Evolutionary conservation across 331 rosid genomes (phyloP).

Genomic region (Arachis monticola): DNA sequence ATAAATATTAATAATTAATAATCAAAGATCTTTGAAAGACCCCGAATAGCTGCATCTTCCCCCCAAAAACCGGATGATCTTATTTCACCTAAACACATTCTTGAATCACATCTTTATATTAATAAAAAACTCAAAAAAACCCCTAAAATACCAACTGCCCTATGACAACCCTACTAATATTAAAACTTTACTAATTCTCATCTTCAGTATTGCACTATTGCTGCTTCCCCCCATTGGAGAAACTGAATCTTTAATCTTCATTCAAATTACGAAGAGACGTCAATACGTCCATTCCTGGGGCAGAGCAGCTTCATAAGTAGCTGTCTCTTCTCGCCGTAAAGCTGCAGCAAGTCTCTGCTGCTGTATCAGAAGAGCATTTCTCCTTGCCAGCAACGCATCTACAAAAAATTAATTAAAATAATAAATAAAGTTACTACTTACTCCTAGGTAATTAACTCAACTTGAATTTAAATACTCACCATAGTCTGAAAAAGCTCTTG

Average conservation of each 20-base stretch:
- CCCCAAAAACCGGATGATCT: slow-evolving; percentile 64
- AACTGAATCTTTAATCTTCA: slow-evolving; percentile 20
- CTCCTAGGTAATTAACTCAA: background rate
- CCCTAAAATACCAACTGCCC: slow-evolving; percentile 41
- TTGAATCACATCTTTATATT: slow-evolving; percentile 47
- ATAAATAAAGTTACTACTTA: too few relatives aligned
- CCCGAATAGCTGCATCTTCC: slow-evolving; percentile 49
- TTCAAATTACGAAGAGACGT: slow-evolving; percentile 11
- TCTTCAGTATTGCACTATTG: slow-evolving; percentile 15
- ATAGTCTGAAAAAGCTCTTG: slow-evolving; percentile 41
- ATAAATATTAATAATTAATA: slow-evolving; percentile 5
- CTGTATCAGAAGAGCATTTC: slow-evolving; percentile 56
- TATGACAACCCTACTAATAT: slow-evolving; percentile 42
- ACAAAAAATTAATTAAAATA: background rate
- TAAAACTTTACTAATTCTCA: slow-evolving; percentile 28
- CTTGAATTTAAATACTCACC: slow-evolving; percentile 43
- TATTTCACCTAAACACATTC: slow-evolving; percentile 62
- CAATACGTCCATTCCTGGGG: slow-evolving; percentile 94
- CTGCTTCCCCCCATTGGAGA: background rate
- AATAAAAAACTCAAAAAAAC: background rate
- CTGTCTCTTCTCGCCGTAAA: slow-evolving; percentile 50
- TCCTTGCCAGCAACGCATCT: slow-evolving; percentile 63
- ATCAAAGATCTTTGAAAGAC: slow-evolving; percentile 26
- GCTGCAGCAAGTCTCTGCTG: slow-evolving; percentile 44
- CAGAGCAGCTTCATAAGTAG: slow-evolving; percentile 58